Percentiles rank a stretch among this genome's conserved stretches.
Conservation (phyloP, 2,329 filamentous ascomycete species). For the Stachybotrys elegans region DNA sequence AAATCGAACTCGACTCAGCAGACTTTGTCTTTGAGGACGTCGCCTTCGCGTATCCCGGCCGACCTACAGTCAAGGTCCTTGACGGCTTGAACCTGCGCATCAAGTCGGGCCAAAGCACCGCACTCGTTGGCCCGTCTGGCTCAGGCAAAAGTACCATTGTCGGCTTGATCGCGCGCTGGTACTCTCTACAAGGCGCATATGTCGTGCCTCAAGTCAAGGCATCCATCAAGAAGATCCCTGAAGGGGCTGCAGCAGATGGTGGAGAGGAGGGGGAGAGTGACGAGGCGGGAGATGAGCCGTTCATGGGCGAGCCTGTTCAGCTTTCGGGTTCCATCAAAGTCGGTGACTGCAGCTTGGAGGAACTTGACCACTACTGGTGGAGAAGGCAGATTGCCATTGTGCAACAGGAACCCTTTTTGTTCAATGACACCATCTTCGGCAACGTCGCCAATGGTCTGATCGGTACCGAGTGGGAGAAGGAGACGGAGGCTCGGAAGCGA, state of each 20-base stretch:
- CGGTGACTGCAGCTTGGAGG: slow-evolving; percentile 17
- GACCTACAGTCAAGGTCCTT: slow-evolving; percentile 13
- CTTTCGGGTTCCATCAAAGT: slow-evolving; percentile 18
- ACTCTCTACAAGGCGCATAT: slow-evolving; percentile 26
- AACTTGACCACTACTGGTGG: slow-evolving; percentile 22
- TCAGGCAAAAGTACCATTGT: slow-evolving; percentile 67
- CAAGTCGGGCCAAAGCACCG: slow-evolving; percentile 55
- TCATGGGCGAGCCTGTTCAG: not conserved
- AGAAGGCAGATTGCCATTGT: slow-evolving; percentile 24
- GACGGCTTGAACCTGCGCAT: slow-evolving; percentile 49
- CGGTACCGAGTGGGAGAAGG: slow-evolving; percentile 19
- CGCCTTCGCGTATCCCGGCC: slow-evolving; percentile 14
- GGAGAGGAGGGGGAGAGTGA: not conserved
- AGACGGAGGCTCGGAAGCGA: slow-evolving; percentile 27
- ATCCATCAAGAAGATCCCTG: slow-evolving; percentile 1
- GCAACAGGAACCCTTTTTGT: slow-evolving; percentile 32
- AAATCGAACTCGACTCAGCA: slow-evolving; percentile 11
- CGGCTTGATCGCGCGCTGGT: slow-evolving; percentile 63
- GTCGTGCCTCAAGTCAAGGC: slow-evolving; percentile 9
- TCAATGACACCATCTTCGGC: slow-evolving; percentile 38
- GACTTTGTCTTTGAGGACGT: slow-evolving; percentile 42
- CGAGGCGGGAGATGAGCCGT: not conserved
- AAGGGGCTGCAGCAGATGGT: not conserved
- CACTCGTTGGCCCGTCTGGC: slow-evolving; percentile 64
- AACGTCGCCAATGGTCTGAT: slow-evolving; percentile 46